Base-by-base conservation (phyloP, 306 rosid genomes). In the Vigna angularis region DNA sequence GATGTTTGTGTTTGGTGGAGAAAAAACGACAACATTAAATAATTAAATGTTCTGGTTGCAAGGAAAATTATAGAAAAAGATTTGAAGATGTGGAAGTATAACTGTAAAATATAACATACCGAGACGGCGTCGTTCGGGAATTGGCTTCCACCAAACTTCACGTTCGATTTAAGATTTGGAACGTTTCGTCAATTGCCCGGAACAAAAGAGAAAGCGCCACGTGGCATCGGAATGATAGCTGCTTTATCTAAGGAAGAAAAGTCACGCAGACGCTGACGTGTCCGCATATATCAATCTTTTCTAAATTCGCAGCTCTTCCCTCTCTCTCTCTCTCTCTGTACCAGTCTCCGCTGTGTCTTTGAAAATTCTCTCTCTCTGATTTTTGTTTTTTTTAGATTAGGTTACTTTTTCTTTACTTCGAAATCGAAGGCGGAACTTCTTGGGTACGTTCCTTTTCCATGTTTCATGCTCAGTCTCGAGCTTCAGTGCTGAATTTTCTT, bases 391-490 rank as follows among this genome's bases (percentile, higher is more conserved):
- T 76, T 59, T 70, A 66, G 80, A 78, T 87, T 83, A 88, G 96
- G 88, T 91, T 95, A 81, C 91, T 80, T 82, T 45, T 79, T 80
- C 86, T 87, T 82, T 83, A 82, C 97, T 88, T 83, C 76, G 26
- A 89, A 87, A 69, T 77, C 85, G 42, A 24, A 57, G 71, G 40
- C 76, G 6, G 7, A 56, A 75, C 87, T 67, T 81, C 82, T 32
- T 81, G 40, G 93, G 96, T 92, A 88, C 80, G 89, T 83, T 79
- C 42, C 42, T 42, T 76, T 20, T 40, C 62, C 59, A 7, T 34
- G 18, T 13, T 32, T 45, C 49, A n/a, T 74, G 0, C 49, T 16
- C 65, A 44, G 0, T 66, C 51, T 32, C 11, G 38, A 42, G 70
- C 82, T 86, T 78, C 72, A 40, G 24, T 66, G 49, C 56, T 80